phyloP scores from a whole-genome alignment of 2,329 filamentous ascomycete genomes.

The Hypoxylon sp. region DNA sequence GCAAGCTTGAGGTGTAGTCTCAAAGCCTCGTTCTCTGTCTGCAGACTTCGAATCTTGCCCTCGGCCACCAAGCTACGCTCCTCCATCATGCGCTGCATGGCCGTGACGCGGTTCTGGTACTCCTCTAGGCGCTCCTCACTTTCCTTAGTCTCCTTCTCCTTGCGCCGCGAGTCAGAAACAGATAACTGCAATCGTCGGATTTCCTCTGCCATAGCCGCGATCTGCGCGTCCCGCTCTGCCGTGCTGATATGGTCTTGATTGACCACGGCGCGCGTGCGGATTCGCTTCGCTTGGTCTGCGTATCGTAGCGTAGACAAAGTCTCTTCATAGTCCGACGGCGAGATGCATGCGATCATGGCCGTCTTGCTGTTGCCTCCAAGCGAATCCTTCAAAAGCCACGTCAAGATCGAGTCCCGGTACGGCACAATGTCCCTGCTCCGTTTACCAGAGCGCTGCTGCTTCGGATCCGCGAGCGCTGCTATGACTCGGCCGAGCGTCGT shows the following conservation, averaged over 20 bases:
- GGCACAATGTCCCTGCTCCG: constrained; percentile 77
- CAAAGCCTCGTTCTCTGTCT: constrained; percentile 91
- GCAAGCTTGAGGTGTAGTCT: constrained; percentile 90
- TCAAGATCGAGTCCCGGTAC: constrained; percentile 89
- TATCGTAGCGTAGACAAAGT: constrained; percentile 96
- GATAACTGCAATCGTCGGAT: constrained; percentile 88
- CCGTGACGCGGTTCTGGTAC: constrained; percentile 90
- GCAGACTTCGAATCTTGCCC: constrained; percentile 91
- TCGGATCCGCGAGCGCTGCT: constrained; percentile 84
- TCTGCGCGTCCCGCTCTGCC: constrained; percentile 94
- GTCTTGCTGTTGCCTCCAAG: constrained; percentile 98
- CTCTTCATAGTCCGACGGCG: constrained; percentile 96
- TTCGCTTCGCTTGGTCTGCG: constrained; percentile 96
- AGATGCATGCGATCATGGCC: constrained; percentile 98
- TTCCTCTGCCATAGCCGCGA: constrained; percentile 93
- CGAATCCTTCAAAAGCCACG: constrained; percentile 93
- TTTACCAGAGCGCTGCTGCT: constrained; percentile 68
- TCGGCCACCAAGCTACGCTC: constrained; percentile 91
- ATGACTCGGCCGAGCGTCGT: constrained; percentile 97
- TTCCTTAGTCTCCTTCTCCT: constrained; percentile 79
- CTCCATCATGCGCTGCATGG: constrained; percentile 97
- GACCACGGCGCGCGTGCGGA: constrained; percentile 92
- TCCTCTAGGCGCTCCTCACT: constrained; percentile 91
- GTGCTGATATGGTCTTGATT: constrained; percentile 96
- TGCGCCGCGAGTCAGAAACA: constrained; percentile 74